Percentiles rank a stretch among this genome's conserved stretches.
These are phyloP conservation scores for Rhypophila decipiens DNA, from an alignment of 495 filamentous ascomycete genomes.

Conservation along the genomic window DNA sequence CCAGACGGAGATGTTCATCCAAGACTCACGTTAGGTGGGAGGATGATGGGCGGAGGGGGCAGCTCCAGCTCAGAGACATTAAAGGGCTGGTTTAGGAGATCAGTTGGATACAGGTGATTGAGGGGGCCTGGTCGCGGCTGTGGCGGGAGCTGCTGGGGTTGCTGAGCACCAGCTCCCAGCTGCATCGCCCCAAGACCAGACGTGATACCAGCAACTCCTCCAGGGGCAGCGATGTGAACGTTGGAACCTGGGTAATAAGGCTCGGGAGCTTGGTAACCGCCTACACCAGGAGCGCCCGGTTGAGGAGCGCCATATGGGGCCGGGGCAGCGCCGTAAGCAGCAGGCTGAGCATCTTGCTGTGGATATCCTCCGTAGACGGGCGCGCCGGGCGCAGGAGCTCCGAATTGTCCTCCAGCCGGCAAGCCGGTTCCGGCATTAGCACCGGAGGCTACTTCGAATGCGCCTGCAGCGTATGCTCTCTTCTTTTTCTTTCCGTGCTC, in stretches of 20 bases:
- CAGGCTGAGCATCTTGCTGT: constrained; percentile 53
- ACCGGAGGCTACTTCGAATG: constrained; percentile 87
- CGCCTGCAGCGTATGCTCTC: constrained; percentile 85
- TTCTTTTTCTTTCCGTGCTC: constrained; percentile 70
- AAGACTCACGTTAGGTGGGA: constrained; percentile 80
- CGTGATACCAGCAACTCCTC: constrained; percentile 66
- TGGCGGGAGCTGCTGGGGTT: constrained; percentile 47
- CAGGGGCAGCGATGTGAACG: constrained; percentile 49
- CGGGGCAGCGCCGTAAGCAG: constrained; percentile 43
- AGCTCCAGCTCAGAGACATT: constrained; percentile 88
- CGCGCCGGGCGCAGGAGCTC: constrained; percentile 26
- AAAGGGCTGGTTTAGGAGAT: constrained; percentile 86
- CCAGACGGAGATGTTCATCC: background rate
- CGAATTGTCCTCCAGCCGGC: constrained; percentile 29
- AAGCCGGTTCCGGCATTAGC: constrained; percentile 66
- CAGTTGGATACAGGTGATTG: constrained; percentile 88
- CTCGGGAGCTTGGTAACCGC: constrained; percentile 60
- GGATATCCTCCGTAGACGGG: constrained; percentile 53
- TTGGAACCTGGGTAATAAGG: constrained; percentile 55
- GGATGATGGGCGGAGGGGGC: constrained; percentile 82
- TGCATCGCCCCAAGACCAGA: constrained; percentile 80
- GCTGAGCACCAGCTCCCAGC: constrained; percentile 48
- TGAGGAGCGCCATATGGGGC: constrained; percentile 43
- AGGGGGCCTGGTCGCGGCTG: constrained; percentile 50
- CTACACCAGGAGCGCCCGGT: constrained; percentile 29